Evolutionary conservation across 2,329 filamentous ascomycete genomes (phyloP).

Genomic region (Tolypocladium album): DNA sequence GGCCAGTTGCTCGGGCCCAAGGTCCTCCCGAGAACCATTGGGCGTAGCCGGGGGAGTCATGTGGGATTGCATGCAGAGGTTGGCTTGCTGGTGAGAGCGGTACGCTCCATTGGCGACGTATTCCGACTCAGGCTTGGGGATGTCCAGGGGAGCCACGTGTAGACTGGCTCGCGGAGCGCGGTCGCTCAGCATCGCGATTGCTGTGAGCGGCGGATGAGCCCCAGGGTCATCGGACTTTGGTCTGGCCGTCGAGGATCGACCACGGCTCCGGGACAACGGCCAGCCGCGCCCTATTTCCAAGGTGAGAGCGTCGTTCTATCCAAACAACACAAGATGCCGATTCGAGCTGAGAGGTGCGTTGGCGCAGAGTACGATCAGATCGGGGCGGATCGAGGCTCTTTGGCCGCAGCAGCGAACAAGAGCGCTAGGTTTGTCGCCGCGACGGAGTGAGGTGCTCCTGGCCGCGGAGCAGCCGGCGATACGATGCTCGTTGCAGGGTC

Average conservation of each 20-base stretch:
- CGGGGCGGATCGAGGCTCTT: background rate
- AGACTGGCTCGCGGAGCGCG: conserved; percentile 44
- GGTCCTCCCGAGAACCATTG: conserved; percentile 53
- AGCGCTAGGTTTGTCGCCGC: background rate
- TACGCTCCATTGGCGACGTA: conserved; percentile 17
- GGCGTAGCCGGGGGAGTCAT: conserved; percentile 73
- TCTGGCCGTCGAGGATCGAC: conserved; percentile 2
- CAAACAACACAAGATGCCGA: background rate
- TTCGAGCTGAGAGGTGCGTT: background rate
- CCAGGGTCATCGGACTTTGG: conserved; percentile 18
- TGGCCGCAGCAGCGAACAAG: background rate
- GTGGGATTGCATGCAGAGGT: conserved; percentile 41
- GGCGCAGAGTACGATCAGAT: background rate
- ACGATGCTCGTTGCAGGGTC: background rate
- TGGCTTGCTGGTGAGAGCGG: conserved; percentile 20
- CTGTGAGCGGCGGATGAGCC: conserved; percentile 12
- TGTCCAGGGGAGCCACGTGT: conserved; percentile 48
- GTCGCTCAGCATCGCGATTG: conserved; percentile 27
- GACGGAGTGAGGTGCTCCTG: background rate
- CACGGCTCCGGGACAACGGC: conserved; percentile 6
- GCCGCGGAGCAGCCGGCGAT: background rate
- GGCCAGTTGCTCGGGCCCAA: conserved; percentile 28
- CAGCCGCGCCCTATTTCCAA: background rate
- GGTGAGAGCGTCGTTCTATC: background rate
- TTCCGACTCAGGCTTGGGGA: conserved; percentile 31